Base-by-base conservation (phyloP, 345 rosid genomes). In the Salix exigua region DNA sequence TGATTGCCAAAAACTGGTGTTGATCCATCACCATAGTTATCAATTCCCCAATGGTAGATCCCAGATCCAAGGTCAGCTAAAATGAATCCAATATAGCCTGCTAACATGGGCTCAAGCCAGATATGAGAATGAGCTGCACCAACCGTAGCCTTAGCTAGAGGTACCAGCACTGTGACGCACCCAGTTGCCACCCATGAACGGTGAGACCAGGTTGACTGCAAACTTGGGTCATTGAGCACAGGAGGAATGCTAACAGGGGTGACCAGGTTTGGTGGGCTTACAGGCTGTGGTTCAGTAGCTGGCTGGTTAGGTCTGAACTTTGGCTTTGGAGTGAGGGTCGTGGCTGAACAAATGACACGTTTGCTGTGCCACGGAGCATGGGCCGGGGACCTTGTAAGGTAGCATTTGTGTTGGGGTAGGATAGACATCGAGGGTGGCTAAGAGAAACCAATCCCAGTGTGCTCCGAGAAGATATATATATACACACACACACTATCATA, bases 31-130 rank as follows among this genome's bases (percentile, higher is more conserved):
- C 99, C 99, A 6, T 91, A 93, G 79, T 95, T 95, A 73, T 93
- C 99, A 0, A 89, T 90, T 30, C 93, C 96, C 99, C 99, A 95
- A 53, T 95, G 99, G 87, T 93, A 95, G 23, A 93, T 87, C 37
- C 97, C 97, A 2, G 97, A 91, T 62, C 94, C 91, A 4, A 95
- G 87, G 81, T 95, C 99, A 23, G 96, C 96, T 21, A 89, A 77
- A 78, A 91, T 53, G 75, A 93, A 95, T 4, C 97, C 97, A 37
- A 85, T 66, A 63, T 76, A 87, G 68, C 93, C 91, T 1, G 97
- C 94, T 72, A 91, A 72, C 63, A 87, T 44, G 50, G 98, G 94
- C 68, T 88, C 86, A 0, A 88, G 76, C 93, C 88, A 88, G 42
- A 73, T 33, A 53, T 87, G 90, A 7, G 92, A 88, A 69, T 63